A percentile compares a stretch with the other conserved stretches of the same genome.
phyloP scores from a whole-genome alignment of 2,329 filamentous ascomycete species.

The Tolypocladium pustulatum region DNA sequence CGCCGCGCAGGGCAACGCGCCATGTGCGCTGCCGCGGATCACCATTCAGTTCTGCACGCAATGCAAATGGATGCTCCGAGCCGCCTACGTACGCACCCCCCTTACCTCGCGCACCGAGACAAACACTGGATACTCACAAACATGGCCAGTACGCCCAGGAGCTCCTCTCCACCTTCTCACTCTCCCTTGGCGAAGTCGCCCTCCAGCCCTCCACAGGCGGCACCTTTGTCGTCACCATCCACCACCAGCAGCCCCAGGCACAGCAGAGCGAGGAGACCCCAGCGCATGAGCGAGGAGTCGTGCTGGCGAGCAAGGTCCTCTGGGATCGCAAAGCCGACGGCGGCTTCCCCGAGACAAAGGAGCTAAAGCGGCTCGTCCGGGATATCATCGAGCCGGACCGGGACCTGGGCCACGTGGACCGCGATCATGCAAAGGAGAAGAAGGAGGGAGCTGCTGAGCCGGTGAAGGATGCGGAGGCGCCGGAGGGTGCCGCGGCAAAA shows the following conservation, averaged over 20 bases:
- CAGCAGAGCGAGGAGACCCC: background rate
- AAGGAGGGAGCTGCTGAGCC: constrained; percentile 1
- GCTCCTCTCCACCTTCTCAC: constrained; percentile 84
- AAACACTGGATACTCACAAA: background rate
- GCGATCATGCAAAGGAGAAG: constrained; percentile 23
- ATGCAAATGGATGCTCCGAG: constrained; percentile 83
- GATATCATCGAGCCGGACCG: constrained; percentile 71
- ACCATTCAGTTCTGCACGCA: constrained; percentile 91
- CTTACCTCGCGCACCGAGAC: background rate
- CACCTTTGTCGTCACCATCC: constrained; percentile 64
- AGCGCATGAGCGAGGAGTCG: no score
- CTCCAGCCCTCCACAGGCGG: constrained; percentile 80
- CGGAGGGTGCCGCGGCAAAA: background rate
- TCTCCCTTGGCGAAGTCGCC: constrained; percentile 74
- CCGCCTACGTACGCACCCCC: constrained; percentile 55
- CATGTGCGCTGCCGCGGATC: constrained; percentile 48
- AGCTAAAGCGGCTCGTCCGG: constrained; percentile 73
- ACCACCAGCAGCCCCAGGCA: constrained; percentile 7
- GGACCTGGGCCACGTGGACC: constrained; percentile 74
- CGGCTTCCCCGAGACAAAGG: constrained; percentile 90
- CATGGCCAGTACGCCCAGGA: constrained; percentile 73
- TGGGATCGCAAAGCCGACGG: constrained; percentile 86
- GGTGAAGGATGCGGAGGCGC: background rate
- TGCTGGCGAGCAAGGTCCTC: constrained; percentile 36
- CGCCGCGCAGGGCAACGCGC: background rate